Percentiles rank a stretch among this genome's conserved stretches.
phyloP scores from a whole-genome alignment of 2,329 filamentous ascomycete genomes.

The Iodosphaeria phyllophila region DNA sequence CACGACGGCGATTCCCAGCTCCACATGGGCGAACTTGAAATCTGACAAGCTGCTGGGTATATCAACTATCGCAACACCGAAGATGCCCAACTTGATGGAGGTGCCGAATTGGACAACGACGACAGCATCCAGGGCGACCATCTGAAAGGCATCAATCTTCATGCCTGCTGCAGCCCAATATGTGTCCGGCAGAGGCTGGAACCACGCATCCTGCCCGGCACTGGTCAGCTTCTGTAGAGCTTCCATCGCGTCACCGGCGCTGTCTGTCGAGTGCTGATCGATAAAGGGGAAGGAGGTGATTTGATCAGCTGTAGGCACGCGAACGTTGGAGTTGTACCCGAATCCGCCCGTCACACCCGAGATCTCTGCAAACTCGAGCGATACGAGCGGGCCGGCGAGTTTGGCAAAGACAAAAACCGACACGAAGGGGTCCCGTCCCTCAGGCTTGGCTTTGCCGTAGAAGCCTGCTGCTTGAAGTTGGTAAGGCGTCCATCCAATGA shows the following conservation, averaged over 20 bases:
- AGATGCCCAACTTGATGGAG: conserved; percentile 15
- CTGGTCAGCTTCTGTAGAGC: conserved; percentile 6
- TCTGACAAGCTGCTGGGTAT: conserved; percentile 9
- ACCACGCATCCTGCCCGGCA: conserved; percentile 11
- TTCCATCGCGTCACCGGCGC: conserved; percentile 2
- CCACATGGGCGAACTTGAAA: conserved; percentile 15
- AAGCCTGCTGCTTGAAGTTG: conserved; percentile 19
- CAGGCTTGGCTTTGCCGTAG: conserved; percentile 12
- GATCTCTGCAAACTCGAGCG: conserved; percentile 18
- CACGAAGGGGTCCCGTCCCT: conserved; percentile 8
- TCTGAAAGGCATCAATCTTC: conserved; percentile 18
- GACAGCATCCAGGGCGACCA: conserved; percentile 17
- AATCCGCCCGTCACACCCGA: conserved; percentile 17
- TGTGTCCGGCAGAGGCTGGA: conserved; percentile 10
- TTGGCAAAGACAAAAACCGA: conserved; percentile 18
- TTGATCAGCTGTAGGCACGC: conserved; percentile 11
- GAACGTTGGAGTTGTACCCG: conserved; percentile 18
- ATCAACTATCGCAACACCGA: conserved; percentile 12
- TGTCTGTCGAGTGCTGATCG: background rate
- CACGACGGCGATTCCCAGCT: conserved; percentile 20
- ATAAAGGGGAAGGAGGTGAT: conserved; percentile 16
- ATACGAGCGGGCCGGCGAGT: conserved; percentile 19
- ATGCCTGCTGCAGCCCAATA: conserved; percentile 21
- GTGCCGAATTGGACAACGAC: conserved; percentile 14
- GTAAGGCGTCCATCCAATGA: conserved; percentile 16